Evolutionary conservation across 495 filamentous ascomycete genomes (phyloP).

Genomic region (Pyrenula aspistea): DNA sequence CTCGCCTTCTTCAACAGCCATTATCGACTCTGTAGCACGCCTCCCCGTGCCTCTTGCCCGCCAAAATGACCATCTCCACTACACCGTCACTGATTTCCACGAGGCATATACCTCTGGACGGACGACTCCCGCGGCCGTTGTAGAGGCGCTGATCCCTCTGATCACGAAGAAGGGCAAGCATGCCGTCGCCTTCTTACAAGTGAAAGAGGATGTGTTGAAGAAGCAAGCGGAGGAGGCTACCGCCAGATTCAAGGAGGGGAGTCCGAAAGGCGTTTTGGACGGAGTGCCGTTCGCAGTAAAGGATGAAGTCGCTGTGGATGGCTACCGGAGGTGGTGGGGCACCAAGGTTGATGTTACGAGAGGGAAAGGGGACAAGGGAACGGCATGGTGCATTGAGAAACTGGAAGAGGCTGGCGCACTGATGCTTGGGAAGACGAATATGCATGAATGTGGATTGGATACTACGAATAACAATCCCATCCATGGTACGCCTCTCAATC

Average conservation of each 20-base stretch:
- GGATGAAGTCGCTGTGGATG: constrained; percentile 69
- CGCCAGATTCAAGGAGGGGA: constrained; percentile 51
- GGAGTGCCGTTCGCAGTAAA: constrained; percentile 79
- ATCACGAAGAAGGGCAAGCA: constrained; percentile 55
- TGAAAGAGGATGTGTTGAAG: constrained; percentile 44
- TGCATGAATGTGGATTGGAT: constrained; percentile 84
- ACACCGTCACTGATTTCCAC: constrained; percentile 68
- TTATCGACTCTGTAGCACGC: constrained; percentile 11
- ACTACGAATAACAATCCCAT: constrained; percentile 76
- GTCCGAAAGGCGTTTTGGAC: constrained; percentile 56
- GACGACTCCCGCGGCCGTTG: constrained; percentile 60
- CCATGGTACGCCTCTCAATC: constrained; percentile 73
- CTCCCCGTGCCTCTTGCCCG: constrained; percentile 13
- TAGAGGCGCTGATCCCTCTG: constrained; percentile 55
- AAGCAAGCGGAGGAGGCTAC: constrained; percentile 61
- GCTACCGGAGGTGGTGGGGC: constrained; percentile 57
- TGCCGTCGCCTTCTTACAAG: constrained; percentile 55
- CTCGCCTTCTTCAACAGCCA: constrained; percentile 16
- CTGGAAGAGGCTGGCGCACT: constrained; percentile 70
- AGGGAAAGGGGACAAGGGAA: constrained; percentile 28
- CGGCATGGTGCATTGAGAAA: constrained; percentile 64
- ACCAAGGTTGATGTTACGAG: constrained; percentile 41
- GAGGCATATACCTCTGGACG: constrained; percentile 54
- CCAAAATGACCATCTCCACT: constrained; percentile 35
- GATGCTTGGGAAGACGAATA: constrained; percentile 73